Percentiles rank a stretch among this genome's conserved stretches.
These are phyloP conservation scores for Ambrosia trifida DNA, from an alignment of 129 eudicot species.

Conservation along the genomic window DNA sequence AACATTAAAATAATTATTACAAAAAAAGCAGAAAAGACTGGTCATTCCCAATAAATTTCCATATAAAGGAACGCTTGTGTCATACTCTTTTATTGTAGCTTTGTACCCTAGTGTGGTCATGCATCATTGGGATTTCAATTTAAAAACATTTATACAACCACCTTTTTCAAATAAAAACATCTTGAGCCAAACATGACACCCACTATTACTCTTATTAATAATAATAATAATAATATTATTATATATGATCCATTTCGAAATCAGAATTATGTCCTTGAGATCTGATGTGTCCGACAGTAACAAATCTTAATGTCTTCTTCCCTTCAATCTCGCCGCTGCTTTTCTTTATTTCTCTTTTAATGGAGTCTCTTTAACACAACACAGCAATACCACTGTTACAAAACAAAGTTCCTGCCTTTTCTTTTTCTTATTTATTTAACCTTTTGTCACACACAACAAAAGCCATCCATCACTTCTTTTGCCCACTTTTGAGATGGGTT, in stretches of 20 bases:
- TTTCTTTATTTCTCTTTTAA: slow-evolving; percentile 6
- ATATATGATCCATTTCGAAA: slow-evolving; percentile 17
- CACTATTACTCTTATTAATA: slow-evolving; percentile 6
- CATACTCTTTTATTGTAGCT: background rate
- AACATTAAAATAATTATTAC: background rate
- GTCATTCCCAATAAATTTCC: background rate
- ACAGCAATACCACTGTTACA: too few species aligned
- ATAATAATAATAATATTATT: too few species aligned
- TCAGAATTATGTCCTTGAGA: slow-evolving; percentile 21
- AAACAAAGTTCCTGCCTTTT: slow-evolving; percentile 4
- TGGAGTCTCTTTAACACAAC: slow-evolving; percentile 18
- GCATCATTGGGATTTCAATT: slow-evolving; percentile 13
- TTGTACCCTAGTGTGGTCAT: slow-evolving; percentile 29
- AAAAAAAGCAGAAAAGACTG: background rate
- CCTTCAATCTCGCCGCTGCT: slow-evolving; percentile 35
- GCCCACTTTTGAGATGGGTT: slow-evolving; percentile 38
- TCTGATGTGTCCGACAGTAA: slow-evolving; percentile 31
- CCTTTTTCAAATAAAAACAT: slow-evolving; percentile 21
- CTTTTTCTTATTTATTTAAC: slow-evolving; percentile 1
- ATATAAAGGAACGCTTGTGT: slow-evolving; percentile 20
- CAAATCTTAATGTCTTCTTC: slow-evolving; percentile 17
- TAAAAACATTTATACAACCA: slow-evolving; percentile 1
- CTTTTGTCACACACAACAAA: slow-evolving; percentile 3
- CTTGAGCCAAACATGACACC: slow-evolving; percentile 39
- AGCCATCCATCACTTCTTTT: background rate